These are phyloP conservation scores for Sporopachydermia cereana DNA, from an alignment of 1,139 yeast genomes.

Conservation along the genomic window DNA sequence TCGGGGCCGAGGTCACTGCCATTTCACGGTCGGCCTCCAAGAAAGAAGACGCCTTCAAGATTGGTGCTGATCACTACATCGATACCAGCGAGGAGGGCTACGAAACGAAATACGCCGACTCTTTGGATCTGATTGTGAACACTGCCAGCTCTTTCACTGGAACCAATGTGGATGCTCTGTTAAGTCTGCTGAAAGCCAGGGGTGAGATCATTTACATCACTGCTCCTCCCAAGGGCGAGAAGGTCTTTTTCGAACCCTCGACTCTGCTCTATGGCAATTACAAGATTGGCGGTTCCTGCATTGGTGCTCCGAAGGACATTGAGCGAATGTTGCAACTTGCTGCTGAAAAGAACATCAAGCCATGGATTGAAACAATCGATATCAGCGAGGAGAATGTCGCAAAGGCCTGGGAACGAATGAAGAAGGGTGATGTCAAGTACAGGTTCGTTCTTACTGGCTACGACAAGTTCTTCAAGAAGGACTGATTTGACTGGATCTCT, in stretches of 20 bases:
- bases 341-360: constrained; percentile 37
- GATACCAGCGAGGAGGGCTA: constrained; percentile 31
- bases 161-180: constrained; percentile 29
- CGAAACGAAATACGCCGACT: constrained; percentile 25
- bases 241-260: constrained; percentile 39
- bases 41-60: constrained; percentile 30
- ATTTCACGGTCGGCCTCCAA: constrained; percentile 35
- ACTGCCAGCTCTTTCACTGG: constrained; percentile 35
- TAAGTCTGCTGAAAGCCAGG: constrained; percentile 28
- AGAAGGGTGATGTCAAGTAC: constrained; percentile 33
- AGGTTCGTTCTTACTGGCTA: constrained; percentile 38
- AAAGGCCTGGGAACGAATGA: constrained; percentile 28
- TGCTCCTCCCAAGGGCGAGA: constrained; percentile 35
- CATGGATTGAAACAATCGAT: constrained; percentile 51
- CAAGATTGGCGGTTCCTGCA: neutral
- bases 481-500: no score
- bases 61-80: constrained; percentile 35
- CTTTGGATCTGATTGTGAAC: constrained; percentile 37
- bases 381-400: constrained; percentile 31
- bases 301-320: neutral
- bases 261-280: constrained; percentile 27
- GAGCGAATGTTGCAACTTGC: constrained; percentile 37
- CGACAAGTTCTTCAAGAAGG: constrained; percentile 21
- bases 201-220: constrained; percentile 31
- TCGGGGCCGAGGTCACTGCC: constrained; percentile 40